Base-by-base conservation (phyloP, 2,329 filamentous ascomycete species). In the Trichoderma simmonsii region DNA sequence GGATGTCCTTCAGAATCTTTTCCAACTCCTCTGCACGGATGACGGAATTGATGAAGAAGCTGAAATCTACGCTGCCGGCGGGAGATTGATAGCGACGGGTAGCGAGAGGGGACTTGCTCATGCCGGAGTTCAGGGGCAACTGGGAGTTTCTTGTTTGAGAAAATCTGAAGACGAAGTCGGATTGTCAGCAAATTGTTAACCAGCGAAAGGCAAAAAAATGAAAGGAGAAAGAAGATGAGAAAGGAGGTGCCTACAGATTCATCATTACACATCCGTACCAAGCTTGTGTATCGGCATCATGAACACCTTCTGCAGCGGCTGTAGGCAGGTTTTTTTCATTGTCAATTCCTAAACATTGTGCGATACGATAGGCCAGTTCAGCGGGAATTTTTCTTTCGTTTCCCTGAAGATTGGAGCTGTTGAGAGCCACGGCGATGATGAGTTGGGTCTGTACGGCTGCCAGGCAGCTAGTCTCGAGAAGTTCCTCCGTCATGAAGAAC, bases 361-460 rank as follows among this genome's bases (percentile, higher is more conserved):
- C 83, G 11, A 84, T 76, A 3, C 83, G 77, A 64, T 80, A 83
- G 0, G 84, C 83, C 6, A 85, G 65, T 1, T 83, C 83, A 5
- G 84, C 79, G 0, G 80, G 76, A 61, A 83, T 83, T 82, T 83
- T 85, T 72, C 83, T 85, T 9, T 81, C 77, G 26, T 78, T 80
- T 2, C n/a, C 56, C 0, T 82, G 80, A 66, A 82, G 82, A 0
- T 80, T 79, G 1, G 83, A 83, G 57, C 81, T 81, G 59, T 85
- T 83, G 3, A 85, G 76, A 24, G 80, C 78, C 0, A 84, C 74
- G 0, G 82, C 78, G 15, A 82, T 76, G 1, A 85, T 72, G 5
- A 86, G 74, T 8, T 85, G 74, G 0, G 79, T 76, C 70, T 86
- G 83, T 4, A 85, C 82, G 1, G 83, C 79, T 0, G 79, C 81